Evolutionary conservation across 2,329 filamentous ascomycete species (phyloP).

Genomic region (Aureobasidium sp.): DNA sequence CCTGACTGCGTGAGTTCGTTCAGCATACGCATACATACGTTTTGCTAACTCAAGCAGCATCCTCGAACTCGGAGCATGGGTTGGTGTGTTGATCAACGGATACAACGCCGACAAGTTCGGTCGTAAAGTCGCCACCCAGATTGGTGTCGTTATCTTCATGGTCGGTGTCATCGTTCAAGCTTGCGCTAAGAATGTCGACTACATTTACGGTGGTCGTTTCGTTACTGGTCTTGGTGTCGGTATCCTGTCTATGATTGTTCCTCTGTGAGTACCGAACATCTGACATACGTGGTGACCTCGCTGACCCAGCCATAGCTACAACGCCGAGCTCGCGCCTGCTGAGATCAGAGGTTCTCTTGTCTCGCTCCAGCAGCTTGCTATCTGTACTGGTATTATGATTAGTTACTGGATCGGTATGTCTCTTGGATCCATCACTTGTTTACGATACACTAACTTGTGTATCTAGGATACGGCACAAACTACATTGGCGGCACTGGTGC

Average conservation of each 20-base stretch:
- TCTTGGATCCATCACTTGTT: neutral
- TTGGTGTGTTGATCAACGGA: conserved; percentile 62
- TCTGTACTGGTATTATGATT: conserved; percentile 55
- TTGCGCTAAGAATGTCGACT: conserved; percentile 49
- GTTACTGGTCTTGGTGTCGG: conserved; percentile 42
- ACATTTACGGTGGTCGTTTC: conserved; percentile 62
- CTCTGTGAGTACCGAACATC: conserved; percentile 31
- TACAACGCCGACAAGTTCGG: conserved; percentile 62
- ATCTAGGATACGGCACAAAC: conserved; percentile 23
- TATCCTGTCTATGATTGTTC: conserved; percentile 56
- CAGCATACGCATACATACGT: neutral
- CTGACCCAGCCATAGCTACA: conserved; percentile 15
- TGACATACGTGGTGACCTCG: neutral
- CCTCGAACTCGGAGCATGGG: conserved; percentile 67
- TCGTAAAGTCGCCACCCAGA: conserved; percentile 60
- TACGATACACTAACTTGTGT: neutral
- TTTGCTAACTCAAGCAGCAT: conserved; percentile 33
- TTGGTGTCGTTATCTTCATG: conserved; percentile 59
- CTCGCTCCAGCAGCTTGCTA: conserved; percentile 48
- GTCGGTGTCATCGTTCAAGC: conserved; percentile 62
- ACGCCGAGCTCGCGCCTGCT: conserved; percentile 32
- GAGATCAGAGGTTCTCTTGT: conserved; percentile 33
- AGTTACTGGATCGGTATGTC: conserved; percentile 44
- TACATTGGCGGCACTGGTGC: conserved; percentile 20
- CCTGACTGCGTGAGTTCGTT: conserved; percentile 1